Base-by-base conservation (phyloP, 2,329 filamentous ascomycete species). In the Botrytis medusae region DNA sequence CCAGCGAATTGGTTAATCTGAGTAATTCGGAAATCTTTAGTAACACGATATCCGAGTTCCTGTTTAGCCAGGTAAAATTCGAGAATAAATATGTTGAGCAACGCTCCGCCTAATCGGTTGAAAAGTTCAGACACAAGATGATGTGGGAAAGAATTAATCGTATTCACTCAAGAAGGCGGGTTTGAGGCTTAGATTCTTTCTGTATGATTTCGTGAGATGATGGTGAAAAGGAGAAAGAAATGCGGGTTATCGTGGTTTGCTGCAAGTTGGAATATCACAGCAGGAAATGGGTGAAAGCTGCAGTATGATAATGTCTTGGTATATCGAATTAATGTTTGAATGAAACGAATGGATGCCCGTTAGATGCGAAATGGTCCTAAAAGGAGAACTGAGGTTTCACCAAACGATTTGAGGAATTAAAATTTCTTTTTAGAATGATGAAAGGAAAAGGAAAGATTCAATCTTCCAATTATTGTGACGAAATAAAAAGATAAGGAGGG, bases 191-290 rank as follows among this genome's bases (percentile, higher is more conserved):
- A 25, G 46, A 40, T 51, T 46, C 44, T 64, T 40, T 54, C 59
- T 64, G 46, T 71, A 71, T 54, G 46, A 20, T 65, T 71, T 65
- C 29, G 44, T 51, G 59, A 48, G 34, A 22, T 44, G 32, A 42
- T 65, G 9, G 69, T 46, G 60, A 46, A 40, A 51, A 54, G 60
- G 59, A 71, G 51, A 63, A 63, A 42, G 42, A 71, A 57, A 62
- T 71, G 69, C 60, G 44, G 60, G 69, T 71, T 71, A 65, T 71
- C 69, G 69, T 71, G 69, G 34, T 51, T 71, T 54, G 59, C 69
- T 65, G 69, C 69, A 57, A 44, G 69, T 63, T 71, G 32, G 46
- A 69, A 37, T 32, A 37, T 57, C 59, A 71, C 60, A 14, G 32
- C 69, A 71, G 59, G 16, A 71, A 62, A 71, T 48, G 54, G 69